A percentile compares a stretch with the other conserved stretches of the same genome.
phyloP scores from a whole-genome alignment of 441 rosid genomes.

The Euphorbia neoarborescens region DNA sequence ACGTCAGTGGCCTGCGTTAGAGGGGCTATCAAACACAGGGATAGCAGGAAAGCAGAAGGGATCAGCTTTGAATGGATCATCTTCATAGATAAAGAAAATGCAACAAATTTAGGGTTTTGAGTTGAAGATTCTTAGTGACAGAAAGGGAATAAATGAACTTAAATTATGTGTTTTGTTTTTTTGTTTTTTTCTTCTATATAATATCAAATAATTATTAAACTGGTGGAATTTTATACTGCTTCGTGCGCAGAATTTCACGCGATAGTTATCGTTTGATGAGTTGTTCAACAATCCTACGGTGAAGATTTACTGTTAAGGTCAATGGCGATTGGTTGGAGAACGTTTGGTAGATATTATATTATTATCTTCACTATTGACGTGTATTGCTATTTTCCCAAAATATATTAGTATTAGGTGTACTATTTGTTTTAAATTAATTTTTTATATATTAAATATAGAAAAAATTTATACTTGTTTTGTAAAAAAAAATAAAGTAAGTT shows the following conservation, averaged over 20 bases:
- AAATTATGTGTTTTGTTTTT: background rate
- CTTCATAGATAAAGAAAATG: background rate
- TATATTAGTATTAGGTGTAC: no score
- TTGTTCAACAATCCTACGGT: background rate
- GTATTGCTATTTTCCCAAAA: background rate
- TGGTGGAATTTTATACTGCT: background rate
- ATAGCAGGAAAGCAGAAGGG: slow-evolving; percentile 21
- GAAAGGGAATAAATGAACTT: background rate
- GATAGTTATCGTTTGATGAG: background rate
- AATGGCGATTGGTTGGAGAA: slow-evolving; percentile 10
- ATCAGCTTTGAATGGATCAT: slow-evolving; percentile 26
- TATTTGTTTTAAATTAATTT: no score
- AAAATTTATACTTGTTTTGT: no score
- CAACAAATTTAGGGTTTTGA: background rate
- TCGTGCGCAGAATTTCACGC: background rate
- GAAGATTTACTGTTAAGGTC: background rate
- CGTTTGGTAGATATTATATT: background rate
- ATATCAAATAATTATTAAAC: background rate
- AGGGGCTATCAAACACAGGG: slow-evolving; percentile 33
- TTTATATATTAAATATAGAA: no score
- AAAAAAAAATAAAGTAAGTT: no score
- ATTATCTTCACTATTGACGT: background rate
- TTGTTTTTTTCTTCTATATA: background rate
- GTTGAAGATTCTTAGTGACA: background rate
- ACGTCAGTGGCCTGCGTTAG: slow-evolving; percentile 40